Percentiles rank a stretch among this genome's conserved stretches.
phyloP scores from a whole-genome alignment of 306 rosid species.

The Spatholobus suberectus region DNA sequence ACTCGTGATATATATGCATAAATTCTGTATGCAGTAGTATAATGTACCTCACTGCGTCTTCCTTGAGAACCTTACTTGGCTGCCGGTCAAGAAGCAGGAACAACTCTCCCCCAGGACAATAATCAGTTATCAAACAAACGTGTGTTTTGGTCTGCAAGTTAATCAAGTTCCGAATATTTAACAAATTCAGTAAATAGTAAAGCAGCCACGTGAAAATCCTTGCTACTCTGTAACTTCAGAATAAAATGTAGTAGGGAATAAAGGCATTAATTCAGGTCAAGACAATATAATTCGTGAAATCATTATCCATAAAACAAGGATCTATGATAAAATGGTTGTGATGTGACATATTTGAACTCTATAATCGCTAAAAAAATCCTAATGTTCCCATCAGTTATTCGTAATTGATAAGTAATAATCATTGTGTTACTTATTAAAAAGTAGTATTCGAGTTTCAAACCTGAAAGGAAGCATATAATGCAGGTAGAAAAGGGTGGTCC shows the following conservation, averaged over 20 bases:
- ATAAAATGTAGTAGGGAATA: background rate
- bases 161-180: constrained; percentile 29
- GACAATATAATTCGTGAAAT: background rate
- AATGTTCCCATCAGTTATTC: constrained; percentile 13
- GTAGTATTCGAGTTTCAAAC: constrained; percentile 49
- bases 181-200: constrained; percentile 5
- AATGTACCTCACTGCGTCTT: constrained; percentile 87
- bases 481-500: constrained; percentile 99
- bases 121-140: constrained; percentile 95
- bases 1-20: background rate
- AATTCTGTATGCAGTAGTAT: background rate
- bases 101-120: constrained; percentile 93
- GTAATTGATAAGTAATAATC: background rate
- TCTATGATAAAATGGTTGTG: background rate
- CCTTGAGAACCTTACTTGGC: constrained; percentile 86
- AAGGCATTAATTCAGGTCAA: background rate
- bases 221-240: background rate
- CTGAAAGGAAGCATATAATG: constrained; percentile 97
- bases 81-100: constrained; percentile 90
- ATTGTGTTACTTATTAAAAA: background rate
- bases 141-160: constrained; percentile 90
- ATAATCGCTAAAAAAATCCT: background rate
- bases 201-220: background rate
- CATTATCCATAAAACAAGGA: constrained; percentile 7
- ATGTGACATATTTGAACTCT: background rate